Evolutionary conservation across 2,329 filamentous ascomycete species (phyloP), one percentile per base, ranked within the genome.

Genomic region (Colletotrichum ledebouriae): DNA sequence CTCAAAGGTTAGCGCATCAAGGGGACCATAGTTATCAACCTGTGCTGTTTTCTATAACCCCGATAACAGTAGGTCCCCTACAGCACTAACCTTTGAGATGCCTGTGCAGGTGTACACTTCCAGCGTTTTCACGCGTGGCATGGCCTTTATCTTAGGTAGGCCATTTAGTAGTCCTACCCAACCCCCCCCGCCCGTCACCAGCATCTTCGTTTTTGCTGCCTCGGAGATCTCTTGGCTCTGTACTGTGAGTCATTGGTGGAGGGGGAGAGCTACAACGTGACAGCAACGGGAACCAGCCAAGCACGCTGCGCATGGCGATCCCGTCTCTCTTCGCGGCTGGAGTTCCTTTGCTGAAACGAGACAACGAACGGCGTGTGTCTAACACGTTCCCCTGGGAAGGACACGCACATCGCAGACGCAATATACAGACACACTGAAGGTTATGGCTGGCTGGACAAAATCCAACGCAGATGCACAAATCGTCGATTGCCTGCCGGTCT

Each of bases 271-370:
- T 61, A 53, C 46, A n/a, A 9, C 37, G 44, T 44, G 25, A 13
- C 47, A 42, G 42, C 6, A 29, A 56, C 55, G 33, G 55, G 25
- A 47, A 39, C 41, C 13, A 55, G 55, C 47, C 49, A 68, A 59
- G 61, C 55, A 37, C 52, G 44, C 41, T 39, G 41, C 61, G 59
- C 55, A 59, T 68, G 61, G 55, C 55, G 65, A 65, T 68, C 65
- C 55, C 61, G 41, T 53, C 47, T 67, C 13, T 50, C 20, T 37
- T 42, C 41, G 33, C 47, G 22, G 34, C 41, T 42, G 29, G 55
- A 53, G 55, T 10, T 62, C 47, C n/a, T 52, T n/a, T 42, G 49
- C 20, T 49, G 55, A 65, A 59, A 56, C 61, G 25, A 59, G 55
- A 49, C 55, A 59, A 44, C 53, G 25, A 47, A 22, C 20, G 47